Evolutionary conservation across 495 filamentous ascomycete genomes (phyloP).

Genomic region (Penicillium canescens): DNA sequence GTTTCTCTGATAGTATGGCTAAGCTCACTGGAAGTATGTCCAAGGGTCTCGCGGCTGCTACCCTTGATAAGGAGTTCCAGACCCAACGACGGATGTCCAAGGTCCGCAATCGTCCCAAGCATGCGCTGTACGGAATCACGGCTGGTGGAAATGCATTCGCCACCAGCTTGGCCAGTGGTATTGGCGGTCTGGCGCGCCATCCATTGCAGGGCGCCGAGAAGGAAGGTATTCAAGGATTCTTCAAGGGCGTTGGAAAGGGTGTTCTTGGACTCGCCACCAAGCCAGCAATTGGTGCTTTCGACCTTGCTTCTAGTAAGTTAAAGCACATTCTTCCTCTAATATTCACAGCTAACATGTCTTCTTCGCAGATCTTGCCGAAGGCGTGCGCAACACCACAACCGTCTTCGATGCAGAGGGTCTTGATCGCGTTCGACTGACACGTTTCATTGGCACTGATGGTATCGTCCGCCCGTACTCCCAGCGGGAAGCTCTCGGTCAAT

Average conservation of each 20-base stretch:
- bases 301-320: constrained; percentile 77
- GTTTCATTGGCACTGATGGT: constrained; percentile 88
- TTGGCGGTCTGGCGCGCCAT: constrained; percentile 89
- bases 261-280: constrained; percentile 91
- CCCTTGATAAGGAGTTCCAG: constrained; percentile 97
- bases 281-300: constrained; percentile 94
- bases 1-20: constrained; percentile 91
- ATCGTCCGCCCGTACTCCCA: constrained; percentile 95
- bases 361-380: constrained; percentile 74
- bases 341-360: constrained; percentile 20
- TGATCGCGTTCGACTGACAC: constrained; percentile 86
- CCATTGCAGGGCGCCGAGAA: constrained; percentile 95
- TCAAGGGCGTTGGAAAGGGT: constrained; percentile 97
- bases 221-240: constrained; percentile 88
- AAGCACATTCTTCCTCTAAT: neutral
- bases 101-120: constrained; percentile 91
- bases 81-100: constrained; percentile 92
- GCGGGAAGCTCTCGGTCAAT: constrained; percentile 93
- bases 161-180: constrained; percentile 85
- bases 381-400: constrained; percentile 96
- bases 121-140: constrained; percentile 94
- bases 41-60: constrained; percentile 92
- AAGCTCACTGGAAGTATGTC: constrained; percentile 96
- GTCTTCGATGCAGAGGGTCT: constrained; percentile 95
- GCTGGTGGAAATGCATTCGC: constrained; percentile 94